A percentile compares a stretch with the other conserved stretches of the same genome.
phyloP scores from a whole-genome alignment of 2,329 filamentous ascomycete genomes.

The Paracoccidioides lutzii region DNA sequence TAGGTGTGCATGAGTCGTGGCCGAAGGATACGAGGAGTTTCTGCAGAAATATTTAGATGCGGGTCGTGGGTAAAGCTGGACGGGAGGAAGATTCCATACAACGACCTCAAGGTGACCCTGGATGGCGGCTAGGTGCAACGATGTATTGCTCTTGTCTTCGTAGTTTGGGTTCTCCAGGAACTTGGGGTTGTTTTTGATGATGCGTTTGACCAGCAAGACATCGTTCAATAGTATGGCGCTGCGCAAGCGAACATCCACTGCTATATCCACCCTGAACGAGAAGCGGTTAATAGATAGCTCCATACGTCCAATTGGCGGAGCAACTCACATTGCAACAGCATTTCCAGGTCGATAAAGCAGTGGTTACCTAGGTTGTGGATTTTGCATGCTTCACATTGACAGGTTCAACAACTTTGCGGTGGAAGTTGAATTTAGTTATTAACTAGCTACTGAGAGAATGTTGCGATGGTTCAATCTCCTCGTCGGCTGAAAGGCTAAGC shows the following conservation, averaged over 20 bases:
- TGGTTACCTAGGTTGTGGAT: not conserved
- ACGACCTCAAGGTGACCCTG: constrained; percentile 59
- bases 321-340: not conserved
- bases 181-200: constrained; percentile 57
- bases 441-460: too few species aligned
- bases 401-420: not conserved
- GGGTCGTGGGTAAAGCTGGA: not conserved
- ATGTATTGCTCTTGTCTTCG: constrained; percentile 65
- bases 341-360: not conserved
- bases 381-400: not conserved
- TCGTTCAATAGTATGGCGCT: constrained; percentile 70
- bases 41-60: constrained; percentile 16
- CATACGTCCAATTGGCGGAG: not conserved
- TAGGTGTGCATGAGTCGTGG: constrained; percentile 49
- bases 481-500: too few species aligned
- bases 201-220: constrained; percentile 58
- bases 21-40: constrained; percentile 57
- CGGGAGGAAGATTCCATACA: constrained; percentile 18
- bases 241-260: constrained; percentile 58
- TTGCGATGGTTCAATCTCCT: too few species aligned
- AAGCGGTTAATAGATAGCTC: not conserved
- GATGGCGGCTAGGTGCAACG: constrained; percentile 65
- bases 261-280: constrained; percentile 13
- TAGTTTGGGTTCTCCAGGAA: constrained; percentile 70
- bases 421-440: too few species aligned